phyloP scores from a whole-genome alignment of 331 rosid genomes.

The Prunus yedoensis region DNA sequence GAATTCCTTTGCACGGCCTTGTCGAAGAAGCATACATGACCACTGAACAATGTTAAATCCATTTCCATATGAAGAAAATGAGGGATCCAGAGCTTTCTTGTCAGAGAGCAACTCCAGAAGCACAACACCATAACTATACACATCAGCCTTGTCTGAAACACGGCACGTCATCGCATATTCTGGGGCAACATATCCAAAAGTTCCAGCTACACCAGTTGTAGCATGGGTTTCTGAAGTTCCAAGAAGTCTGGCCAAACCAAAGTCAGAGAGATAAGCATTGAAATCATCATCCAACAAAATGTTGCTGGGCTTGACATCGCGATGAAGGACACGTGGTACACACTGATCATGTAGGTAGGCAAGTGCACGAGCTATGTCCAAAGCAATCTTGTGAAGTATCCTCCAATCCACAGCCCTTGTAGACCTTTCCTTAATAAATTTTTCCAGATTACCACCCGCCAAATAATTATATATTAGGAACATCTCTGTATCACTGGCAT shows the following conservation, averaged over 20 bases:
- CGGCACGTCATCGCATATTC: conserved; percentile 98
- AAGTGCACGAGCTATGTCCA: conserved; percentile 87
- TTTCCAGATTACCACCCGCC: conserved; percentile 88
- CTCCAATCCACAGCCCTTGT: conserved; percentile 87
- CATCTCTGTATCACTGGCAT: conserved; percentile 91
- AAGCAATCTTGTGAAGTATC: conserved; percentile 85
- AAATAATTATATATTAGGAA: conserved; percentile 80
- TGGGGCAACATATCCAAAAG: conserved; percentile 96
- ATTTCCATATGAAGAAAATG: conserved; percentile 79
- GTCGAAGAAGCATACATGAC: conserved; percentile 81
- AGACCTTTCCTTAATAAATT: conserved; percentile 84
- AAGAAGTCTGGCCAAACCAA: conserved; percentile 88
- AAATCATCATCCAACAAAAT: conserved; percentile 80
- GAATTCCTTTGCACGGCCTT: conserved; percentile 85
- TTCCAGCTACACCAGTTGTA: conserved; percentile 96
- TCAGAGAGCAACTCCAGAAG: conserved; percentile 90
- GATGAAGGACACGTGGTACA: conserved; percentile 90
- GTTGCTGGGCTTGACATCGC: conserved; percentile 93
- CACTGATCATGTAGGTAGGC: conserved; percentile 89
- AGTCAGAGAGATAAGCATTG: conserved; percentile 85
- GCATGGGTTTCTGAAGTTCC: conserved; percentile 98
- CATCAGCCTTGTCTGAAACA: conserved; percentile 91
- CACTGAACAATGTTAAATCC: conserved; percentile 94
- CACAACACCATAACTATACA: conserved; percentile 96
- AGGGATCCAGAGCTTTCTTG: conserved; percentile 90